Base-by-base conservation (phyloP, 2,329 filamentous ascomycete species). In the Pseudodiploospora longispora region DNA sequence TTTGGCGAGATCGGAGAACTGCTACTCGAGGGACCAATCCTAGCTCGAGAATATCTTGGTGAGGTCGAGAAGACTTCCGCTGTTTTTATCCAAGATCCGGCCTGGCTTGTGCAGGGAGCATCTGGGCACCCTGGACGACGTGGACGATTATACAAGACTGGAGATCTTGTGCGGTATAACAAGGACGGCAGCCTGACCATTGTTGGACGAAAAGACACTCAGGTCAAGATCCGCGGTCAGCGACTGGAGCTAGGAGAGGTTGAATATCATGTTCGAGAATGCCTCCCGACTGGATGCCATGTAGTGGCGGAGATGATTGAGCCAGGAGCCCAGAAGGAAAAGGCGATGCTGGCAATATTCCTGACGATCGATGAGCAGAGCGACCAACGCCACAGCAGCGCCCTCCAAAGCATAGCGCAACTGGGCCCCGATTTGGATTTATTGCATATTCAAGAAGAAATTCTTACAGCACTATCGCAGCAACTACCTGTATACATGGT, bases 161-260 rank as follows among this genome's bases (percentile, higher is more conserved):
- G 70, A n/a, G 56, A 61, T 40, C 38, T 60, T 40, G 53, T 58
- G 36, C 40, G 53, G 45, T 52, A 50, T 30, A 42, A 56, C 52
- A 44, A 55, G 30, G 43, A 59, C 55, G 48, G 59, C 47, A 41
- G 54, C 44, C 10, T 68, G 50, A 37, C 42, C 53, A 60, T 55
- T 39, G 31, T 55, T 6, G 54, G 54, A 39, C 63, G 75, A 32
- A 72, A 72, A 50, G 75, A 78, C 51, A 46, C 42, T 5, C 57
- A 60, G 54, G 66, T 78, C 29, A 80, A 80, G 55, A 59, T 79
- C 10, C 64, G 67, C 31, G 78, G 79, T 28, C 76, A 69, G 30
- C 52, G 53, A 6, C 41, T 75, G 43, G 78, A 72, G 56, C 59
- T 72, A 1, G 50, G 51, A 10, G 56, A 60, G 6, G 36, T 38